Conservation (phyloP, 176 grass and related monocot species). For the Zoysia pacifica region DNA sequence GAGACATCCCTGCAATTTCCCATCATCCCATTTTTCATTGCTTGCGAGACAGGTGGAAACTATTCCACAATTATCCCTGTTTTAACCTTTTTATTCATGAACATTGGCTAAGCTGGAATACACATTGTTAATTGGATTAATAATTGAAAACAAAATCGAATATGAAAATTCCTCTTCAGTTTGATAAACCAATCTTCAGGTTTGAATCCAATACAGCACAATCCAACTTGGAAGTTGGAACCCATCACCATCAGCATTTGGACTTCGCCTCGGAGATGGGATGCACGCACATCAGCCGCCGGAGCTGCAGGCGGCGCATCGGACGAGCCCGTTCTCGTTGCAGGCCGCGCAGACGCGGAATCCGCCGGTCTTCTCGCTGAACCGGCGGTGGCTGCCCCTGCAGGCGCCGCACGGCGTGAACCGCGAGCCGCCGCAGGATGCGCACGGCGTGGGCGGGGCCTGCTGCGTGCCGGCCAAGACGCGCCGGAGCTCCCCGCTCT, state of each 20-base stretch:
- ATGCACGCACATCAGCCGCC: slow-evolving; percentile 3
- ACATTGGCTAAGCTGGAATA: slow-evolving; percentile 20
- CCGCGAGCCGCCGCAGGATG: slow-evolving; percentile 59
- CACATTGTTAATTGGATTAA: neutral
- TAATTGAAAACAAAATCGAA: slow-evolving; percentile 9
- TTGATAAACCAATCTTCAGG: slow-evolving; percentile 22
- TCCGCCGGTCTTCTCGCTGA: slow-evolving; percentile 70
- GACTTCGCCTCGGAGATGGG: neutral
- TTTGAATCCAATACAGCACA: slow-evolving; percentile 36
- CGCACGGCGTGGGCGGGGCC: slow-evolving; percentile 44
- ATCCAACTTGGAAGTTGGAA: neutral
- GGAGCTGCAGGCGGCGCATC: slow-evolving; percentile 52
- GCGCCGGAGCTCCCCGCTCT: slow-evolving; percentile 68
- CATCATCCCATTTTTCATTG: neutral
- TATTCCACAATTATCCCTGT: neutral
- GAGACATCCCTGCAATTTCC: neutral
- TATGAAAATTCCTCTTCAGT: neutral
- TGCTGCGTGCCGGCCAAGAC: slow-evolving; percentile 53
- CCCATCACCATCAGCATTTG: neutral
- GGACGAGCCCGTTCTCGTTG: slow-evolving; percentile 90
- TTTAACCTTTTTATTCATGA: slow-evolving; percentile 38
- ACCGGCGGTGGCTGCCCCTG: slow-evolving; percentile 63
- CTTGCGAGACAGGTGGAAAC: neutral
- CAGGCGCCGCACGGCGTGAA: slow-evolving; percentile 65
- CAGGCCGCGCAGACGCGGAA: slow-evolving; percentile 79